These are phyloP conservation scores for Petunia secreta DNA, from an alignment of 257 asterid genomes.

Conservation along the genomic window DNA sequence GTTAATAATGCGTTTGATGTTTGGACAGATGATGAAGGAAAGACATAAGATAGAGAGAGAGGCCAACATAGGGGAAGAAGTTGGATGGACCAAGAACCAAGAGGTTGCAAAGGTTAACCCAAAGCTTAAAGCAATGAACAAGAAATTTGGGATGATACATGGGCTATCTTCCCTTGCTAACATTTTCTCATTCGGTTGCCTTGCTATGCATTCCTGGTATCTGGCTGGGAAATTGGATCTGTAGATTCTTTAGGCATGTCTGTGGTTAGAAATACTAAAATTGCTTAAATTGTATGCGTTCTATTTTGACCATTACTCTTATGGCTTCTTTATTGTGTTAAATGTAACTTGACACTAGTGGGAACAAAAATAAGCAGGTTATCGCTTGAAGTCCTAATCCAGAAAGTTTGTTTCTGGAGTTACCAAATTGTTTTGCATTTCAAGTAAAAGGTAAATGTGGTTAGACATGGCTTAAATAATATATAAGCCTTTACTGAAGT, in stretches of 20 bases:
- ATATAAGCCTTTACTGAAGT: not conserved
- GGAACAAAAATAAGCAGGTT: constrained; percentile 17
- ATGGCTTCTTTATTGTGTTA: constrained; percentile 13
- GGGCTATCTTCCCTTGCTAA: constrained; percentile 97
- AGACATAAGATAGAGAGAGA: constrained; percentile 97
- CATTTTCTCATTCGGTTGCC: constrained; percentile 84
- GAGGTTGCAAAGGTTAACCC: constrained; percentile 87
- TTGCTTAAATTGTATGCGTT: constrained; percentile 8
- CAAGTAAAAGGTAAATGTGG: not conserved
- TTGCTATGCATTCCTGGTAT: constrained; percentile 96
- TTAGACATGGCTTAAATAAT: not conserved
- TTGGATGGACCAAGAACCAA: constrained; percentile 91
- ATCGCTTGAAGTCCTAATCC: not conserved
- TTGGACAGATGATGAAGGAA: constrained; percentile 90
- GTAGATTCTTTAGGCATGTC: constrained; percentile 32
- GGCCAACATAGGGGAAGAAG: constrained; percentile 83
- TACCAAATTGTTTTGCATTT: not conserved
- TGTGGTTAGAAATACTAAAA: not conserved
- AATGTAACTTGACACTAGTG: not conserved
- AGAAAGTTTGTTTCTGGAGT: not conserved
- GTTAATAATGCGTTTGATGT: constrained; percentile 16
- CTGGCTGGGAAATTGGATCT: constrained; percentile 77
- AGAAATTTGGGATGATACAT: constrained; percentile 96
- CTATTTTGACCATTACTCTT: constrained; percentile 12
- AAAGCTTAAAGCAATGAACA: constrained; percentile 94